Conservation (phyloP, 2,329 filamentous ascomycete species). For the Alternaria ventricosa region DNA sequence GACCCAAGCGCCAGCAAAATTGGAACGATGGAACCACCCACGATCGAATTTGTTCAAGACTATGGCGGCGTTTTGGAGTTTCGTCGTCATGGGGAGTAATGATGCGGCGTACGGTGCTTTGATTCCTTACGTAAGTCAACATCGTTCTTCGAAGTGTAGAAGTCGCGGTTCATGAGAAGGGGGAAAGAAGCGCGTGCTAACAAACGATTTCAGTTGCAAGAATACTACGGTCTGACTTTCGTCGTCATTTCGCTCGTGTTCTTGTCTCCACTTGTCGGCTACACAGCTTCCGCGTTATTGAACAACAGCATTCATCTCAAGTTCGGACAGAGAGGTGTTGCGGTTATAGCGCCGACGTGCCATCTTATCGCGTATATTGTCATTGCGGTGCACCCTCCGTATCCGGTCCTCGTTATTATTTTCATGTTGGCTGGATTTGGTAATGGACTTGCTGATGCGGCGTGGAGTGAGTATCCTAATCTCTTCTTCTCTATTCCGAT, state of each 20-base stretch:
- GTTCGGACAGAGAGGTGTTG: constrained; percentile 74
- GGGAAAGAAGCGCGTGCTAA: background rate
- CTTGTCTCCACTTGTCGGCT: constrained; percentile 70
- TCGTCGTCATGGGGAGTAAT: constrained; percentile 72
- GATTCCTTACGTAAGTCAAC: constrained; percentile 55
- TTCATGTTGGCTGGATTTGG: constrained; percentile 73
- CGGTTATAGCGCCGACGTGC: constrained; percentile 67
- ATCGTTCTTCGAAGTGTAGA: background rate
- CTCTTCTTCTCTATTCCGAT: background rate
- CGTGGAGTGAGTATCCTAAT: constrained; percentile 48
- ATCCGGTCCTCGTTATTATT: constrained; percentile 68
- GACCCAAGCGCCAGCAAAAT: constrained; percentile 48
- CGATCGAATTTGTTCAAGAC: constrained; percentile 65
- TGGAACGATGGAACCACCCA: constrained; percentile 70
- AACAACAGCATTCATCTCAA: constrained; percentile 71
- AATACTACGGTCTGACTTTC: constrained; percentile 68
- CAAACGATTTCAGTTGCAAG: constrained; percentile 58
- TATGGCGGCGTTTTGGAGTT: constrained; percentile 65
- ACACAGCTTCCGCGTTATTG: constrained; percentile 66
- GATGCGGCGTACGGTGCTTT: constrained; percentile 68
- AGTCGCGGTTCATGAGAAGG: background rate
- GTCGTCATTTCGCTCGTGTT: constrained; percentile 71
- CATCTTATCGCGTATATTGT: constrained; percentile 71
- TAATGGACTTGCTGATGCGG: constrained; percentile 71
- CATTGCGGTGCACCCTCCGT: constrained; percentile 72